phyloP scores from a whole-genome alignment of 2,329 filamentous ascomycete genomes.

The Rutstroemia sydowiana region DNA sequence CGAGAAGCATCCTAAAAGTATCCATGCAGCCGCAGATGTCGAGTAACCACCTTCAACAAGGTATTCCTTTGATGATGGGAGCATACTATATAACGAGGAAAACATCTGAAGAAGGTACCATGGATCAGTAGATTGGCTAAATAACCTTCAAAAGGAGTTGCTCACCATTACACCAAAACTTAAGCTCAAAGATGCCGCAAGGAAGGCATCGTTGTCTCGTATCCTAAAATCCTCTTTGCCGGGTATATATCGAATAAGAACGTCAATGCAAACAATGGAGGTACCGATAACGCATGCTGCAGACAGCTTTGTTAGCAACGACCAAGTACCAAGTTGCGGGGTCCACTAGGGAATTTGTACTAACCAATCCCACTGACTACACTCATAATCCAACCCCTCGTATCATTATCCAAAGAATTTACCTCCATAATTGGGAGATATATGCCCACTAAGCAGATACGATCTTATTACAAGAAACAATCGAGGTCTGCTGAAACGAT shows the following conservation, averaged over 20 bases:
- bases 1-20: conserved; percentile 63
- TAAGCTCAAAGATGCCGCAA: conserved; percentile 80
- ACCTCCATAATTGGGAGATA: conserved; percentile 15
- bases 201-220: conserved; percentile 79
- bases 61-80: conserved; percentile 77
- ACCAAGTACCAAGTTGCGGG: background rate
- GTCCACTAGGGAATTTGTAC: conserved; percentile 29
- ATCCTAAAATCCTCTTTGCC: conserved; percentile 75
- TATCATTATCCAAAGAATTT: conserved; percentile 60
- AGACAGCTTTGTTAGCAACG: background rate
- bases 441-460: background rate
- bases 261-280: conserved; percentile 79
- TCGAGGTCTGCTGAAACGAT: no score
- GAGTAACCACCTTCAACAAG: conserved; percentile 61
- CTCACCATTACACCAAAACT: conserved; percentile 94
- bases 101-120: conserved; percentile 60
- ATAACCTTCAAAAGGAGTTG: conserved; percentile 9
- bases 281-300: conserved; percentile 66
- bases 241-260: conserved; percentile 65
- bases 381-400: conserved; percentile 88
- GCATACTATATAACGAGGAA: conserved; percentile 86
- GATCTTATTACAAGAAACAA: no score
- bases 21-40: conserved; percentile 58
- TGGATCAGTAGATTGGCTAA: background rate
- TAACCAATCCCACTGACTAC: conserved; percentile 68